Evolutionary conservation across 805 yeast species (phyloP).

Genomic region (Wickerhamomyces chaumierensis): DNA sequence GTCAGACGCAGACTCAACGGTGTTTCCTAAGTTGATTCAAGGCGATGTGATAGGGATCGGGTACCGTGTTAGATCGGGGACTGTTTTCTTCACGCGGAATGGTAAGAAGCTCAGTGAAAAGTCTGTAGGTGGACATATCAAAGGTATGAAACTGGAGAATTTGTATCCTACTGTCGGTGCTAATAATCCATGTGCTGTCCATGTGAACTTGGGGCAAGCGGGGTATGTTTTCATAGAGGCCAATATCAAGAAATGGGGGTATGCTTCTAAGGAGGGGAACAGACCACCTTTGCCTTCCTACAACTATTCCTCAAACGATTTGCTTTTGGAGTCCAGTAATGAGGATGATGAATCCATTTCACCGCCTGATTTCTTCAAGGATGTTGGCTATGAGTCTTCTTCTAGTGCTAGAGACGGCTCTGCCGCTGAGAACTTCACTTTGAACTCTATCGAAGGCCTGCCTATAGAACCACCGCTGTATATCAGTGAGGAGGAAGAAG

Average conservation of each 20-base stretch:
- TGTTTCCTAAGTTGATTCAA: constrained; percentile 39
- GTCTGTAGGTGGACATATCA: constrained; percentile 11
- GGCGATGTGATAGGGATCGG: constrained; percentile 96
- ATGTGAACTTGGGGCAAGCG: constrained; percentile 61
- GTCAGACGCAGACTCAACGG: constrained; percentile 15
- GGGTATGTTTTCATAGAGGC: constrained; percentile 79
- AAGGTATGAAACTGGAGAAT: constrained; percentile 60
- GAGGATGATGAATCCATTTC: constrained; percentile 19
- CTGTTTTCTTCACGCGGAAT: constrained; percentile 86
- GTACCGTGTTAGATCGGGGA: constrained; percentile 66
- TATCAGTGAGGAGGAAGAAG: constrained; percentile 7
- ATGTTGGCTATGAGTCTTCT: constrained; percentile 13
- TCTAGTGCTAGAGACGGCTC: constrained; percentile 6
- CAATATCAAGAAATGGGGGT: constrained; percentile 78
- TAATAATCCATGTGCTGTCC: constrained; percentile 25
- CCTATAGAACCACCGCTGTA: constrained; percentile 27
- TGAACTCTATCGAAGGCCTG: constrained; percentile 20
- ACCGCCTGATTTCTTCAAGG: constrained; percentile 18
- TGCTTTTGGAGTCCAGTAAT: constrained; percentile 52
- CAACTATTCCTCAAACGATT: constrained; percentile 67
- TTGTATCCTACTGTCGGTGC: constrained; percentile 29
- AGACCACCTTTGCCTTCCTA: constrained; percentile 93
- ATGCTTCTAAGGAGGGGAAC: constrained; percentile 73
- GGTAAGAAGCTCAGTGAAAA: constrained; percentile 57
- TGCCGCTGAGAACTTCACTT: constrained; percentile 20